Evolutionary conservation across 805 yeast species (phyloP).

Genomic region (Cyberlindnera mrakii): DNA sequence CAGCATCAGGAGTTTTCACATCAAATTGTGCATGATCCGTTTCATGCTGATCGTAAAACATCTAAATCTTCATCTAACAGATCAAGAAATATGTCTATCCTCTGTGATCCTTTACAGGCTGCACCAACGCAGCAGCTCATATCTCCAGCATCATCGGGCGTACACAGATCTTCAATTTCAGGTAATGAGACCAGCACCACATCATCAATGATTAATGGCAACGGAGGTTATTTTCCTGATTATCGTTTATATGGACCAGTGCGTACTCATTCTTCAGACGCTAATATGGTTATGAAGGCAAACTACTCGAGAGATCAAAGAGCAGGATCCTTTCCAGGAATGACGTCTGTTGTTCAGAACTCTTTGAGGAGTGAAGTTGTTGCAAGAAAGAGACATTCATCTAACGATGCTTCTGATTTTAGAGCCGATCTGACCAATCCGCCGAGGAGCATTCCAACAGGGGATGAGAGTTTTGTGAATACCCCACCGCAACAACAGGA

Average conservation of each 20-base stretch:
- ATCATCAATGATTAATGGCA: neutral
- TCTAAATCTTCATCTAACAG: conserved; percentile 17
- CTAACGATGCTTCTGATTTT: conserved; percentile 15
- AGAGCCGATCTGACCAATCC: conserved; percentile 13
- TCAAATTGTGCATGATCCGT: conserved; percentile 21
- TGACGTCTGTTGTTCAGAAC: conserved; percentile 13
- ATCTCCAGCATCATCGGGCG: conserved; percentile 12
- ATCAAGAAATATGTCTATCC: conserved; percentile 21
- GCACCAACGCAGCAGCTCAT: conserved; percentile 2
- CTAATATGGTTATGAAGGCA: conserved; percentile 6
- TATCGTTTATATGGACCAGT: conserved; percentile 5
- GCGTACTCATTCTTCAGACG: conserved; percentile 13
- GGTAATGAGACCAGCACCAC: conserved; percentile 3
- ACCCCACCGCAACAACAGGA: neutral
- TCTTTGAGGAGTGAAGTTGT: conserved; percentile 10
- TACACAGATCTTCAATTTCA: conserved; percentile 15
- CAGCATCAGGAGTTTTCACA: conserved; percentile 6
- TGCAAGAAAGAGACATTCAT: conserved; percentile 19
- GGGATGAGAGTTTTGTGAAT: conserved; percentile 1
- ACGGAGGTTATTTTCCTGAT: conserved; percentile 17
- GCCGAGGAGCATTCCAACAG: conserved; percentile 20
- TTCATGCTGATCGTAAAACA: conserved; percentile 17
- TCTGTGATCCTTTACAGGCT: conserved; percentile 24
- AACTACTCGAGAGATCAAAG: conserved; percentile 13
- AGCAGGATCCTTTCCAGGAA: conserved; percentile 20